Evolutionary conservation across 2,329 filamentous ascomycete genomes (phyloP).

Genomic region (Basipetospora chlamydospora): DNA sequence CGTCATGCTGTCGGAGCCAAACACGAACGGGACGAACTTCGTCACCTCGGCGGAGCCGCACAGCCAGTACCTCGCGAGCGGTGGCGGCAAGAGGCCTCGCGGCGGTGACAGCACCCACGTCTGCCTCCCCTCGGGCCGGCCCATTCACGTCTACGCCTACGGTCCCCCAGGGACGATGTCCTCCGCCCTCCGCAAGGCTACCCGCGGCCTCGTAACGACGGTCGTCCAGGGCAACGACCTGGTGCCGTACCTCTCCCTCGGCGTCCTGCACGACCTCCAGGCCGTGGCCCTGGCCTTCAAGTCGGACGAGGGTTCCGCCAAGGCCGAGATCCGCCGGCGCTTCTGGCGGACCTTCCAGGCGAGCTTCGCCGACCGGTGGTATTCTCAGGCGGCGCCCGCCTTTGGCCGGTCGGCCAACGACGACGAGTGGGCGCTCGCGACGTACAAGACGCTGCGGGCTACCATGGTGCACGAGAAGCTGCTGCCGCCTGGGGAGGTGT

Average conservation of each 20-base stretch:
- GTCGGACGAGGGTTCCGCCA: conserved; percentile 51
- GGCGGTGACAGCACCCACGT: conserved; percentile 22
- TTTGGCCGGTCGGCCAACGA: conserved; percentile 12
- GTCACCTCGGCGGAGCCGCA: conserved; percentile 42
- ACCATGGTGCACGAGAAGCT: conserved; percentile 57
- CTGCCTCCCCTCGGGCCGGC: conserved; percentile 49
- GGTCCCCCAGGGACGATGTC: conserved; percentile 63
- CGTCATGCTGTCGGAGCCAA: conserved; percentile 51
- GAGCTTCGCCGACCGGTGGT: conserved; percentile 48
- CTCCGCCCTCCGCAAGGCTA: conserved; percentile 51
- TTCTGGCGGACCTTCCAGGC: conserved; percentile 51
- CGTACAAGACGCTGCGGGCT: conserved; percentile 49
- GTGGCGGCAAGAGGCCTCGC: too few relatives aligned
- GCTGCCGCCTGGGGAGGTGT: conserved; percentile 63
- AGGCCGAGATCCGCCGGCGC: conserved; percentile 49
- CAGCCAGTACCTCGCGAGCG: conserved; percentile 22
- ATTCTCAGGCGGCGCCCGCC: conserved; percentile 24
- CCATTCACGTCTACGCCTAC: conserved; percentile 69
- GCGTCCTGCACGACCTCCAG: conserved; percentile 61
- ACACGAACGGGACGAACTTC: conserved; percentile 35
- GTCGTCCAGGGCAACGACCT: conserved; percentile 60
- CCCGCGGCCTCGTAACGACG: conserved; percentile 60
- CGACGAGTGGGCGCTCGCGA: conserved; percentile 49
- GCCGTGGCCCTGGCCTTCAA: conserved; percentile 59
- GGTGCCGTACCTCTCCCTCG: conserved; percentile 59